phyloP scores from a whole-genome alignment of 2,329 filamentous ascomycete species.

The Tolypocladium album region DNA sequence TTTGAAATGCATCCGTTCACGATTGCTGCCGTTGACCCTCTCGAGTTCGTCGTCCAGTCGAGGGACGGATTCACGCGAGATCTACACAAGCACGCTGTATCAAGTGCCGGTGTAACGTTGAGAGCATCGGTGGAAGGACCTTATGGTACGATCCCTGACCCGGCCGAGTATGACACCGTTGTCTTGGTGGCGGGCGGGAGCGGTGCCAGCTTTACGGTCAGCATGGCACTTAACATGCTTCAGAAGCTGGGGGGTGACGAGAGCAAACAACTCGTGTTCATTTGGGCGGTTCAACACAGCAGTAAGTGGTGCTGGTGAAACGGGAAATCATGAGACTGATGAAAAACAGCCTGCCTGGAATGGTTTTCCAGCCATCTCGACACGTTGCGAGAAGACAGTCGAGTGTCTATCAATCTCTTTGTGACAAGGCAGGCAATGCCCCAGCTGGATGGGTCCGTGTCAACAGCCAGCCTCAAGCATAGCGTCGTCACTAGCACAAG shows the following conservation, averaged over 20 bases:
- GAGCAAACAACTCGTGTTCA: slow-evolving; percentile 20
- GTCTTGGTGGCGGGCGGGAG: slow-evolving; percentile 51
- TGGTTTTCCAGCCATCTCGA: slow-evolving; percentile 27
- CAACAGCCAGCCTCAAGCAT: background rate
- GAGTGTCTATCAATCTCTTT: slow-evolving; percentile 21
- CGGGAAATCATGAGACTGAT: background rate
- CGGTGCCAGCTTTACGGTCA: slow-evolving; percentile 45
- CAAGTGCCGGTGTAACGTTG: slow-evolving; percentile 36
- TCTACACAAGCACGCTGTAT: slow-evolving; percentile 38
- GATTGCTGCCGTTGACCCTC: slow-evolving; percentile 37
- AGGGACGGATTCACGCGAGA: slow-evolving; percentile 49
- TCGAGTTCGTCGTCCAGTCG: slow-evolving; percentile 49
- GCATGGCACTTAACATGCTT: slow-evolving; percentile 25
- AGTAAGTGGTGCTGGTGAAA: slow-evolving; percentile 14
- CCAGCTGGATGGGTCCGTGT: background rate
- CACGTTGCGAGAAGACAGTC: slow-evolving; percentile 16
- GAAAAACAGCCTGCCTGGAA: slow-evolving; percentile 18
- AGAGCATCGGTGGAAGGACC: slow-evolving; percentile 46
- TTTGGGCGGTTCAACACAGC: slow-evolving; percentile 27
- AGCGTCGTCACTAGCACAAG: background rate
- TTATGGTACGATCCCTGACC: slow-evolving; percentile 45
- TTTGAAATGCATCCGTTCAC: slow-evolving; percentile 56
- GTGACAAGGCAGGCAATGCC: slow-evolving; percentile 17
- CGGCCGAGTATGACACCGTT: slow-evolving; percentile 40
- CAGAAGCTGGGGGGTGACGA: slow-evolving; percentile 10